Evolutionary conservation across 495 filamentous ascomycete species (phyloP), one percentile per base, ranked within the genome.

Genomic region (Trichoderma reesei): DNA sequence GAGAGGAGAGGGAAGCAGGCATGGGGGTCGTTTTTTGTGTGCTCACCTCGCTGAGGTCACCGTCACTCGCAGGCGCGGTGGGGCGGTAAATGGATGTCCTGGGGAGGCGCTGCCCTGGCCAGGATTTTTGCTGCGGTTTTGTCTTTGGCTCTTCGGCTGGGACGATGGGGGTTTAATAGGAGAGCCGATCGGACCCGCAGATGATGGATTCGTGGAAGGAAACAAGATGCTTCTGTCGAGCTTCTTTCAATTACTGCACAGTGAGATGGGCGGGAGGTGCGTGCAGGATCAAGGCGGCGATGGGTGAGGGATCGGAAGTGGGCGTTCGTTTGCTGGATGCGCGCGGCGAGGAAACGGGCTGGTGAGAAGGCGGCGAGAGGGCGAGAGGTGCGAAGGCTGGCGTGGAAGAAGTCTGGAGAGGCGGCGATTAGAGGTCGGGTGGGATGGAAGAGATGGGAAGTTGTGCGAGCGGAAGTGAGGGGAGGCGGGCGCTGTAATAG

Each of bases 21-120:
- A 11, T 34, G 51, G 51, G 51, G 26, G 51, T 5, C n/a, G n/a
- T n/a, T n/a, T 46, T 33, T 56, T 56, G 31, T 56, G 51, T 56
- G 51, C 51, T 56, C 51, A 56, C 51, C 51, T 56, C 51, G 51
- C 51, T 56, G 51, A 56, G 51, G 51, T 56, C 51, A 56, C 51
- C 51, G 51, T 56, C 51, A 56, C 51, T 56, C 20, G 51, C 51
- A 56, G 51, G 51, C 51, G 51, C 51, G 51, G 51, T 56, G 51
- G 51, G 51, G 51, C 51, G 51, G 51, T 26, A 56, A 26, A 56
- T 56, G 16, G 20, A 56, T 33, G 51, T 20, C 26, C 34, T 31
- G 51, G 48, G 51, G 51, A 56, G 51, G 31, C 51, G 16, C 51
- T 20, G 51, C 51, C 51, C 51, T 56, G 51, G 13, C 51, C 20